These are phyloP conservation scores for Hyphopichia khmerensis DNA, from an alignment of 1,139 yeast genomes.

Conservation along the genomic window DNA sequence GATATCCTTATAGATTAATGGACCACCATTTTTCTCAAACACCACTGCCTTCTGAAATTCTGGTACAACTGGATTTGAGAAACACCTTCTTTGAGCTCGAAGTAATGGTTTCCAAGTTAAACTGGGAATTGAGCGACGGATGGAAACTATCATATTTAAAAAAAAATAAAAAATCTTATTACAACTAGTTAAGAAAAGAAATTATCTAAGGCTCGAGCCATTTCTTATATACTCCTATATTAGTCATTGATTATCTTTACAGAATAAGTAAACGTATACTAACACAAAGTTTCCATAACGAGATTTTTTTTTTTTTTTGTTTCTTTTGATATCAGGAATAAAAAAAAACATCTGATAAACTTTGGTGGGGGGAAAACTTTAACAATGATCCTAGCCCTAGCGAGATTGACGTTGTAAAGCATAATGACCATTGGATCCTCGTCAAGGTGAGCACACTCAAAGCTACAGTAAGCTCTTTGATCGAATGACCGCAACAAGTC, in stretches of 20 bases:
- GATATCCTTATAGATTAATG: constrained; percentile 58
- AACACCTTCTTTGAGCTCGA: not conserved
- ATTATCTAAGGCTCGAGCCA: not conserved
- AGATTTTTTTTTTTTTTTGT: too few species aligned
- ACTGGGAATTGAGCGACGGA: not conserved
- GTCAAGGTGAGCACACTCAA: too few species aligned
- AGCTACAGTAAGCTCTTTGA: too few species aligned
- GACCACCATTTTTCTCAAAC: constrained; percentile 69
- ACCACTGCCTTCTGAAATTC: constrained; percentile 69
- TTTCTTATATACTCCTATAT: not conserved
- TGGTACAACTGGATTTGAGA: constrained; percentile 38
- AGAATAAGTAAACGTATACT: not conserved
- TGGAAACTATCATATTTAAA: not conserved
- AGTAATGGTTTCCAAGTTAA: not conserved
- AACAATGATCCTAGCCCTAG: not conserved
- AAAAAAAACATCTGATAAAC: not conserved
- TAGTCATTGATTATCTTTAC: not conserved
- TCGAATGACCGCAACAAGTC: too few species aligned
- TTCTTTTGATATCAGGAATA: not conserved
- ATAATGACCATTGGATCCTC: not conserved
- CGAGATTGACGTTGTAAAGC: too few species aligned
- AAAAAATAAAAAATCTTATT: not conserved
- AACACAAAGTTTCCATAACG: not conserved
- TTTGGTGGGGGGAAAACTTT: not conserved
- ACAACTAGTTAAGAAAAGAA: not conserved